Conservation (phyloP, 805 yeast genomes). For the Candida sakaeoensis region DNA sequence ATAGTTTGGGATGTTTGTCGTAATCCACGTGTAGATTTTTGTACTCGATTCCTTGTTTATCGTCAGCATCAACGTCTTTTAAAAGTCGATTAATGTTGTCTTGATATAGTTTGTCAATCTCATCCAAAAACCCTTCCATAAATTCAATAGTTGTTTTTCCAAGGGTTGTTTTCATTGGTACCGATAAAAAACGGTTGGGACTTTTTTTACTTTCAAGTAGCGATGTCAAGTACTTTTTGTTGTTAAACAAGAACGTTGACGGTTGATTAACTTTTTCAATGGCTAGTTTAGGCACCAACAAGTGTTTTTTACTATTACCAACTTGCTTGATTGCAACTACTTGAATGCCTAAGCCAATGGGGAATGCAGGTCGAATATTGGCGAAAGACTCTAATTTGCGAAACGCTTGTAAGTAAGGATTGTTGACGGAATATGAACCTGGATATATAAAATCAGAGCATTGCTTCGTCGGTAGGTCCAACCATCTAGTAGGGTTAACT, state of each 20-base stretch:
- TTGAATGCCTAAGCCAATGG: conserved; percentile 3
- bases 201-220: background rate
- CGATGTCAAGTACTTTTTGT: background rate
- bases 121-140: conserved; percentile 5
- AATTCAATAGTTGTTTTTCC: conserved; percentile 1
- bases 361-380: conserved; percentile 1
- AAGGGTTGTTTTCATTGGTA: conserved; percentile 15
- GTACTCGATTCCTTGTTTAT: background rate
- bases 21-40: conserved; percentile 5
- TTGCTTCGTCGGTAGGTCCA: conserved; percentile 20
- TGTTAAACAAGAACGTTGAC: background rate
- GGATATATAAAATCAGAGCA: conserved; percentile 19
- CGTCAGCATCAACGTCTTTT: conserved; percentile 6
- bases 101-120: conserved; percentile 6
- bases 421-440: conserved; percentile 14
- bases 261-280: conserved; percentile 2
- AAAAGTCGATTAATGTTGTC: conserved; percentile 3
- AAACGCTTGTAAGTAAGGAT: conserved; percentile 28
- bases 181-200: background rate
- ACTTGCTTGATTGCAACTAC: conserved; percentile 9
- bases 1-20: conserved; percentile 7
- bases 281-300: conserved; percentile 3
- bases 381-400: background rate
- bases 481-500: conserved; percentile 27
- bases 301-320: background rate